phyloP scores from a whole-genome alignment of 768 basidiomycete species.

The Lactarius akahatsu region DNA sequence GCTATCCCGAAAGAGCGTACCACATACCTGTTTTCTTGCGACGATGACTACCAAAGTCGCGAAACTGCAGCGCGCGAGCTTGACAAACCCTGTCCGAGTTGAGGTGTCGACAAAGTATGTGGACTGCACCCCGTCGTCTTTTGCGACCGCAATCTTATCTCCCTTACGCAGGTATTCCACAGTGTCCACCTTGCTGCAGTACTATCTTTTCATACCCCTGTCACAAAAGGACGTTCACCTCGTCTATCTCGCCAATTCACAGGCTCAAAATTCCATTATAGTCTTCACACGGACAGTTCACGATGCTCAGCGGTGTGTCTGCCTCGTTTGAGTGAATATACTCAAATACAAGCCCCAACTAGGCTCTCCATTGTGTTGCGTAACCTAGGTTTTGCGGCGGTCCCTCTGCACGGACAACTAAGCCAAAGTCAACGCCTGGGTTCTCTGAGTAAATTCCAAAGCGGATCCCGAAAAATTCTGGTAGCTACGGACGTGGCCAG shows the following conservation, averaged over 20 bases:
- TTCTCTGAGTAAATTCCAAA: constrained; percentile 92
- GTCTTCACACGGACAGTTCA: constrained; percentile 96
- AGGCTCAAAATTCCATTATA: constrained; percentile 91
- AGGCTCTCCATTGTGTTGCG: constrained; percentile 89
- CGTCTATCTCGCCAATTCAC: constrained; percentile 81
- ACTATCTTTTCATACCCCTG: constrained; percentile 92
- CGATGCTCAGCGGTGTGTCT: constrained; percentile 75
- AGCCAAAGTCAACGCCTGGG: constrained; percentile 92
- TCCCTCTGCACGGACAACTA: constrained; percentile 94
- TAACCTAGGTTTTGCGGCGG: constrained; percentile 88
- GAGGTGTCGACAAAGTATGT: constrained; percentile 91
- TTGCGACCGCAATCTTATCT: background rate
- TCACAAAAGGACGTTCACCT: constrained; percentile 91
- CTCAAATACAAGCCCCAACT: background rate
- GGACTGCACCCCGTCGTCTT: background rate
- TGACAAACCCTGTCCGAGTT: constrained; percentile 89
- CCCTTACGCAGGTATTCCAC: constrained; percentile 78
- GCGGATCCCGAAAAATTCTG: constrained; percentile 84
- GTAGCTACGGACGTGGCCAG: constrained; percentile 97
- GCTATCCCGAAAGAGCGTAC: constrained; percentile 91
- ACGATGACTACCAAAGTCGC: constrained; percentile 99
- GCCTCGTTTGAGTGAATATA: background rate
- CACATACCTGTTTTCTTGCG: constrained; percentile 95
- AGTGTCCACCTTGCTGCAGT: constrained; percentile 90
- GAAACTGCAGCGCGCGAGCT: constrained; percentile 91